These are phyloP conservation scores for Cladophialophora bantiana DNA, from an alignment of 2,329 filamentous ascomycete genomes.

Conservation along the genomic window DNA sequence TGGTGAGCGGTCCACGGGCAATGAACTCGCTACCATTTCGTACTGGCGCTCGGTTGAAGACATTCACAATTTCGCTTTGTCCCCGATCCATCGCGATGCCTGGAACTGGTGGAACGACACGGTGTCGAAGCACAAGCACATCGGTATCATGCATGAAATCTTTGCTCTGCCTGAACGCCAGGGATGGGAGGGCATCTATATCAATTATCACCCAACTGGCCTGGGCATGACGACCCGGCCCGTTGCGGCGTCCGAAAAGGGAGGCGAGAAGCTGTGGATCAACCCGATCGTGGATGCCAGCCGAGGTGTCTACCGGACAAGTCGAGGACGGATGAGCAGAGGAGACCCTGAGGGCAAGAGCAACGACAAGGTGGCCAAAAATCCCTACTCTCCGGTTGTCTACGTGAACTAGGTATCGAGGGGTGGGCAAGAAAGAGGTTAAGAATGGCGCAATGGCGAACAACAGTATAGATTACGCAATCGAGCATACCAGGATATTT, in stretches of 20 bases:
- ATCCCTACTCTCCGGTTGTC: conserved; percentile 12
- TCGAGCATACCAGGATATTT: background rate
- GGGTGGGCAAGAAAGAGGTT: background rate
- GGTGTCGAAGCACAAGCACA: conserved; percentile 47
- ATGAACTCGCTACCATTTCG: conserved; percentile 52
- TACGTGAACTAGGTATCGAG: background rate
- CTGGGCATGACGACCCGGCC: conserved; percentile 22
- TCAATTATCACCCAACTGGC: conserved; percentile 44
- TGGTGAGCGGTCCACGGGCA: conserved; percentile 49
- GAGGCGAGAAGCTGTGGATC: conserved; percentile 25
- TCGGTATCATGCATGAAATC: conserved; percentile 64
- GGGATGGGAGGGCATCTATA: conserved; percentile 61
- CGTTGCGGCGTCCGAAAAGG: conserved; percentile 7
- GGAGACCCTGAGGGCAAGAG: conserved; percentile 23
- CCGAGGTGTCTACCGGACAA: conserved; percentile 18
- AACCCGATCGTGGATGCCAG: conserved; percentile 29
- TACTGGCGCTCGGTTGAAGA: conserved; percentile 61
- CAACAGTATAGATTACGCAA: background rate
- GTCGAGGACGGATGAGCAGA: conserved; percentile 19
- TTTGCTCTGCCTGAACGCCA: conserved; percentile 54
- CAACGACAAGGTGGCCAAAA: conserved; percentile 15
- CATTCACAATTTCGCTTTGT: conserved; percentile 62
- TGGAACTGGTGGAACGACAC: conserved; percentile 60
- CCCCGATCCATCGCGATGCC: conserved; percentile 54
- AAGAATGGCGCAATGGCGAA: background rate